phyloP scores from a whole-genome alignment of 2,329 filamentous ascomycete genomes.

The Neurospora sp. region DNA sequence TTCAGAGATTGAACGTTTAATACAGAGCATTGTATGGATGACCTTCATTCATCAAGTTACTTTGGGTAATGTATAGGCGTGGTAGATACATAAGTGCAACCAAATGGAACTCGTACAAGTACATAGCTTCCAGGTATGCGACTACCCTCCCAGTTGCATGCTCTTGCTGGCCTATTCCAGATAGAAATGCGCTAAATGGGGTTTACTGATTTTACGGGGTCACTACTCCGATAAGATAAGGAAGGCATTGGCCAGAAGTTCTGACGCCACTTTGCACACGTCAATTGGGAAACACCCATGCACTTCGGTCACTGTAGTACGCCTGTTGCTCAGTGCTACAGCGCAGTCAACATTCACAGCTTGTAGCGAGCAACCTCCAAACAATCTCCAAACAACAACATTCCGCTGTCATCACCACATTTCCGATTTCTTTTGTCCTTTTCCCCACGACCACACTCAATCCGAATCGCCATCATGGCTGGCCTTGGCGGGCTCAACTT shows the following conservation, averaged over 20 bases:
- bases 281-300: background rate
- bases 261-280: conserved; percentile 4
- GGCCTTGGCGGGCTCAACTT: conserved; percentile 23
- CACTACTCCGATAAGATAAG: conserved; percentile 6
- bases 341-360: background rate
- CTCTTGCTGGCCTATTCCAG: background rate
- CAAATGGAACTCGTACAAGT: background rate
- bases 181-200: background rate
- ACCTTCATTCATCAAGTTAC: background rate
- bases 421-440: background rate
- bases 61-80: background rate
- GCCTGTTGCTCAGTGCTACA: background rate
- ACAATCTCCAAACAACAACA: background rate
- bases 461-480: conserved; percentile 4
- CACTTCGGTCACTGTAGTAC: background rate
- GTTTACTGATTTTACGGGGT: background rate
- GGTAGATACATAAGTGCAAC: conserved; percentile 1
- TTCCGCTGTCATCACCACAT: background rate
- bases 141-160: background rate
- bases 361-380: background rate
- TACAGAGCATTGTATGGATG: background rate
- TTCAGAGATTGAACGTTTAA: background rate
- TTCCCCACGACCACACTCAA: background rate
- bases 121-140: background rate
- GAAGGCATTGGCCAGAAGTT: conserved; percentile 6